phyloP scores from a whole-genome alignment of 2,329 filamentous ascomycete genomes.

The Alternaria hordeiaustralica region DNA sequence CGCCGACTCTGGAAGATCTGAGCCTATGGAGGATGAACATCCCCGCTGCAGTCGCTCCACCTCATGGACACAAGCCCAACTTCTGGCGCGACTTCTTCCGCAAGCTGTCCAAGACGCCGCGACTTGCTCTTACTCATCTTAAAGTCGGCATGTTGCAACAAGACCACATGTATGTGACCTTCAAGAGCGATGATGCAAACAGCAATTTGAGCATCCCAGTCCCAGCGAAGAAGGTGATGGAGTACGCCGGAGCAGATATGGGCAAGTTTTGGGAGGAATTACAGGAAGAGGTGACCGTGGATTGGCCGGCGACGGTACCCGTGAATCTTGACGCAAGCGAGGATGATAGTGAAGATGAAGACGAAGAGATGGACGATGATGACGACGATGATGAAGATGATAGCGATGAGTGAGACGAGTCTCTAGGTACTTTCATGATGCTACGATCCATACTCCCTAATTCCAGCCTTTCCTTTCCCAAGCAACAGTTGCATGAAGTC shows the following conservation, averaged over 20 bases:
- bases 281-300: slow-evolving; percentile 16
- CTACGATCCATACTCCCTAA: neutral
- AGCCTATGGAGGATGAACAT: slow-evolving; percentile 56
- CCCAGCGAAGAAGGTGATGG: slow-evolving; percentile 2
- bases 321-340: neutral
- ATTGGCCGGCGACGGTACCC: slow-evolving; percentile 16
- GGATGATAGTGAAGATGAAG: slow-evolving; percentile 12
- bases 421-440: neutral
- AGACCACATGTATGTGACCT: slow-evolving; percentile 14
- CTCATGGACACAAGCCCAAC: slow-evolving; percentile 19
- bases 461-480: neutral
- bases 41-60: neutral
- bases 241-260: slow-evolving; percentile 23
- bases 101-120: slow-evolving; percentile 10
- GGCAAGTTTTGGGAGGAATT: slow-evolving; percentile 18
- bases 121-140: slow-evolving; percentile 19
- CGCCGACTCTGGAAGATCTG: slow-evolving; percentile 53
- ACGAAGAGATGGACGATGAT: slow-evolving; percentile 21
- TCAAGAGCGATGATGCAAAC: slow-evolving; percentile 7
- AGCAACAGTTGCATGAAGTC: neutral
- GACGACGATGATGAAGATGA: slow-evolving; percentile 16
- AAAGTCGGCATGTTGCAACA: slow-evolving; percentile 29
- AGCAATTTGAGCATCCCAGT: neutral
- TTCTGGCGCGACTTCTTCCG: slow-evolving; percentile 29
- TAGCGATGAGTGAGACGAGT: neutral